These are phyloP conservation scores for Brassica balearica DNA, from an alignment of 441 rosid genomes.

Conservation along the genomic window DNA sequence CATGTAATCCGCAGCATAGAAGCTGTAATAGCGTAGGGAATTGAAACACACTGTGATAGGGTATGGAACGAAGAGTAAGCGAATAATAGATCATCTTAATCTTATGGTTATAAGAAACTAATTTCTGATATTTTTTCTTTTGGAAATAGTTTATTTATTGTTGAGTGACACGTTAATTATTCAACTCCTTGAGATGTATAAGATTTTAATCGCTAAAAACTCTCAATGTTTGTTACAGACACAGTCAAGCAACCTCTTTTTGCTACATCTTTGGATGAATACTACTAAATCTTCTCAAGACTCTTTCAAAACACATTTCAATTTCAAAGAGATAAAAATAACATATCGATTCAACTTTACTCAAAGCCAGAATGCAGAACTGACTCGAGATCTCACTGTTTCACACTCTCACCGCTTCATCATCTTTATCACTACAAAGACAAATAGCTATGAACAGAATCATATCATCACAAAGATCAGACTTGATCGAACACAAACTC, in stretches of 20 bases:
- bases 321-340: not conserved
- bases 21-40: not conserved
- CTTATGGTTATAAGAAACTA: not conserved
- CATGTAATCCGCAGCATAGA: not conserved
- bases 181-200: not conserved
- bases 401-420: constrained; percentile 31
- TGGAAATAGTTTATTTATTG: not conserved
- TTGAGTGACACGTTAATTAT: not conserved
- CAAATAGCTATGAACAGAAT: constrained; percentile 26
- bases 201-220: not conserved
- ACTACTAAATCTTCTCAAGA: constrained; percentile 22
- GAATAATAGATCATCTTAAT: not conserved
- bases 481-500: constrained; percentile 36
- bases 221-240: constrained; percentile 20
- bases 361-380: constrained; percentile 26
- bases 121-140: not conserved
- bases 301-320: not conserved
- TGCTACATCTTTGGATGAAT: constrained; percentile 39
- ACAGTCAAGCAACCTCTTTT: constrained; percentile 38
- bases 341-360: not conserved
- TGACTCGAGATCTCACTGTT: constrained; percentile 16
- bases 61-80: not conserved
- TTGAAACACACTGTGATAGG: not conserved
- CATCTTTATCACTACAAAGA: constrained; percentile 31
- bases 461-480: constrained; percentile 37